A percentile compares a stretch with the other conserved stretches of the same genome.
Evolutionary conservation across 2,329 filamentous ascomycete species (phyloP).

Genomic region (Hypomyces perniciosus): DNA sequence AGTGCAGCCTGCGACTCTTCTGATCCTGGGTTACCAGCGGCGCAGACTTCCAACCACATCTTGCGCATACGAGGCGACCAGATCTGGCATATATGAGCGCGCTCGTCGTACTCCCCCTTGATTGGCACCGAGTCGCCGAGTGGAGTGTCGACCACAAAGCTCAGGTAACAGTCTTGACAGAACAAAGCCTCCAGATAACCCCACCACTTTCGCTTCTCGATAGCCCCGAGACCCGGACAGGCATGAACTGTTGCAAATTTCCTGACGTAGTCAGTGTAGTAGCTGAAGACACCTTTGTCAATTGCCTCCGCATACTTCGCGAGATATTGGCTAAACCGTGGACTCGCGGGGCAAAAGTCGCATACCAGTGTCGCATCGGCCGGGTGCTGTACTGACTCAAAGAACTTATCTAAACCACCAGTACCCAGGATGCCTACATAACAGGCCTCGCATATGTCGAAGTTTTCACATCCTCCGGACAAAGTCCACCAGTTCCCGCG

Average conservation of each 20-base stretch:
- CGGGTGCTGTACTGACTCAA: conserved; percentile 19
- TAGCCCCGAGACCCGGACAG: conserved; percentile 25
- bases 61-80: conserved; percentile 35
- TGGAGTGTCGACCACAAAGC: conserved; percentile 23
- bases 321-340: conserved; percentile 22
- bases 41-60: conserved; percentile 26
- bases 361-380: conserved; percentile 22
- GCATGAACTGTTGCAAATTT: conserved; percentile 22
- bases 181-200: conserved; percentile 28
- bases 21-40: conserved; percentile 20
- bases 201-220: conserved; percentile 27
- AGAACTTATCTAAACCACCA: conserved; percentile 22
- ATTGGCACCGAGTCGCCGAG: conserved; percentile 22
- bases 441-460: conserved; percentile 30
- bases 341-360: conserved; percentile 22
- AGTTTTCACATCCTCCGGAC: conserved; percentile 16
- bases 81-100: conserved; percentile 28
- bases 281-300: conserved; percentile 27
- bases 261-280: conserved; percentile 23
- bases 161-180: conserved; percentile 30
- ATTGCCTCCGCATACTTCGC: conserved; percentile 23
- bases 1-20: conserved; percentile 21
- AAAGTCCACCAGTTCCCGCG: conserved; percentile 31
- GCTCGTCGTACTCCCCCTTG: conserved; percentile 20
- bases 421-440: conserved; percentile 25